phyloP scores from a whole-genome alignment of 2,329 filamentous ascomycete species.

The Aspergillus glaucus region DNA sequence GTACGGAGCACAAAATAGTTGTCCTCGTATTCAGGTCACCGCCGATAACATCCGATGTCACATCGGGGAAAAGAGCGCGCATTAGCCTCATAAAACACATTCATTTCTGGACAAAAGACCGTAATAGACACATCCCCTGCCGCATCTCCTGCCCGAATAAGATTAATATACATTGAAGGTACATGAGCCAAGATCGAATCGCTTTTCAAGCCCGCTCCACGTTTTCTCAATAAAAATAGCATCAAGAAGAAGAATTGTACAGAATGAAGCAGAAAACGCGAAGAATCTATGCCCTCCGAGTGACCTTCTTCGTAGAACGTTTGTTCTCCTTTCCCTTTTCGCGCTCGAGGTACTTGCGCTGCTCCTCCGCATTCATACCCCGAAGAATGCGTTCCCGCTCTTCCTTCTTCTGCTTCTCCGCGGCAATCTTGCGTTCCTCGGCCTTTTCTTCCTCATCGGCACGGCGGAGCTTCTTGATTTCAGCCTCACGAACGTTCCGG shows the following conservation, averaged over 20 bases:
- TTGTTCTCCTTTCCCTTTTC: slow-evolving; percentile 67
- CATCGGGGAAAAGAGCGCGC: too few species aligned
- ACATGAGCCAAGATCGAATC: too few species aligned
- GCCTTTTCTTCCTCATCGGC: slow-evolving; percentile 65
- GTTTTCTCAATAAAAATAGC: slow-evolving; percentile 1
- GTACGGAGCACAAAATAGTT: too few species aligned
- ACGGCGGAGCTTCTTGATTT: slow-evolving; percentile 72
- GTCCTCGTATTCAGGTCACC: too few species aligned
- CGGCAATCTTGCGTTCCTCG: slow-evolving; percentile 49
- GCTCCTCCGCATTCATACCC: slow-evolving; percentile 70
- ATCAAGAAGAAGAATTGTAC: not conserved
- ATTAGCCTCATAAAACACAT: too few species aligned
- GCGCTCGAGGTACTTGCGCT: slow-evolving; percentile 78
- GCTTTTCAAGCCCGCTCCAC: not conserved
- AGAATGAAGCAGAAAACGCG: slow-evolving; percentile 11
- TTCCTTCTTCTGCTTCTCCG: slow-evolving; percentile 67
- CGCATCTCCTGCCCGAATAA: too few species aligned
- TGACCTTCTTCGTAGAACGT: slow-evolving; percentile 59
- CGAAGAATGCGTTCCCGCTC: slow-evolving; percentile 81
- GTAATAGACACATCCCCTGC: too few species aligned
- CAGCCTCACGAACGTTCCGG: slow-evolving; percentile 69
- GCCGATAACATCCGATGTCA: too few species aligned
- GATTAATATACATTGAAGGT: too few species aligned
- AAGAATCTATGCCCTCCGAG: slow-evolving; percentile 39
- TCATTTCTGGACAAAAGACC: too few species aligned